Evolutionary conservation across 768 basidiomycete species (phyloP), one percentile per base, ranked within the genome.

Genomic region (Mrakia blollopis): DNA sequence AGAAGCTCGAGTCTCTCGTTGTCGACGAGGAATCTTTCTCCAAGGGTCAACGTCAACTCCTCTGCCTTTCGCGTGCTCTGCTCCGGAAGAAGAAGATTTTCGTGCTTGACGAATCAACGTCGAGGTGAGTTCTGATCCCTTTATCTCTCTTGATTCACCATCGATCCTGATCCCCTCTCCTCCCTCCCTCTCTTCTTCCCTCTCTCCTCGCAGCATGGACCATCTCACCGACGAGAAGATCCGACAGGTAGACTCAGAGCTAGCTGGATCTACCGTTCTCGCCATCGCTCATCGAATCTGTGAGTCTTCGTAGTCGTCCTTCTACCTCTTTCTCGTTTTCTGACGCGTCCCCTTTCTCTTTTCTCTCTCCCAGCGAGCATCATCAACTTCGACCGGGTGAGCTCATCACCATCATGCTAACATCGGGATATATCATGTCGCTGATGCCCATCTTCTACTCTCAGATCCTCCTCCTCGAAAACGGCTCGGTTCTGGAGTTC

Each of bases 1-100:
- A 72, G 10, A 79, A 80, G 67, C 69, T 80, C 52, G 79, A 80
- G 72, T 72, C 75, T 37, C 54, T 79, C 16, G 72, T 73, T 32
- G 76, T 67, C 25, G 79, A 80, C 47, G 78, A 77, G 21, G 80
- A 75, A 8, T 54, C 32, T 11, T 80, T 81, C 78, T 80, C 79
- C 8, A 69, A 78, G 44, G 80, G 80, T n/a, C 80, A 81, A 61
- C 39, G 79, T 28, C 80, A 81, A 68, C 79, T 81, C 14, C 74
- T 81, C 18, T 80, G 79, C 16, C 74, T 81, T 23, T 79, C 80
- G 9, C 76, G 80, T 1, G 80, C 79, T 0, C 78, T 81, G 2
- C 71, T 81, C 21, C 72, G 80, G 4, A 75, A 65, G 28, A 44
- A 79, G 25, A 68, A 50, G 70, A 80, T 81, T 41, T 44, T 80